These are phyloP conservation scores for Sporobolomyces roseus DNA, from an alignment of 768 basidiomycete genomes.

Conservation along the genomic window DNA sequence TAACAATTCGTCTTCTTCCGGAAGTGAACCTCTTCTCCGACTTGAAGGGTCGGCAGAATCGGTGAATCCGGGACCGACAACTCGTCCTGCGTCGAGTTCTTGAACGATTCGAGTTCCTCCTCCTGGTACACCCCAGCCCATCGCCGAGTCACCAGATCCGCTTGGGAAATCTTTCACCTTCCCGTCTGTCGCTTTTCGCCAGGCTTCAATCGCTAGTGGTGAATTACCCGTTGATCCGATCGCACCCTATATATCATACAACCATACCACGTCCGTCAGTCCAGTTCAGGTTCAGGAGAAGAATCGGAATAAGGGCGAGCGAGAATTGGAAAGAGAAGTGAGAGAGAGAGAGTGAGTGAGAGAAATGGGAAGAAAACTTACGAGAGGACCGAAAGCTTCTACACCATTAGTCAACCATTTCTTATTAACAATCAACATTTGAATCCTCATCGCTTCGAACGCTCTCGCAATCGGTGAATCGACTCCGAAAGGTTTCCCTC, in stretches of 20 bases:
- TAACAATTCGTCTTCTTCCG: not conserved
- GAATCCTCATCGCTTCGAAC: constrained; percentile 22
- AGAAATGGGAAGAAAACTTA: not conserved
- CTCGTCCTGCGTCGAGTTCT: constrained; percentile 36
- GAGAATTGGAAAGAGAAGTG: too few species aligned
- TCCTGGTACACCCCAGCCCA: not conserved
- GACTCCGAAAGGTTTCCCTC: not conserved
- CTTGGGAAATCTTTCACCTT: constrained; percentile 32
- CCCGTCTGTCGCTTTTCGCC: constrained; percentile 36
- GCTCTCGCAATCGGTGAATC: constrained; percentile 6
- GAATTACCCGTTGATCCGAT: constrained; percentile 24
- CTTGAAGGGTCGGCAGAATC: constrained; percentile 21
- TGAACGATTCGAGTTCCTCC: not conserved
- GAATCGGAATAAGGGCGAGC: not conserved
- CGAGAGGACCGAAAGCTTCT: constrained; percentile 29
- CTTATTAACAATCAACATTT: constrained; percentile 33
- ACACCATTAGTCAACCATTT: constrained; percentile 21
- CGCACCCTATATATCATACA: not conserved
- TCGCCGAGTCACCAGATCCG: not conserved
- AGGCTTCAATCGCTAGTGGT: constrained; percentile 45
- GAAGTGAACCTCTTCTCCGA: not conserved
- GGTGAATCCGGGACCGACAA: constrained; percentile 9
- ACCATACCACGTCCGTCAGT: too few species aligned
- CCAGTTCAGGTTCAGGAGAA: not conserved
- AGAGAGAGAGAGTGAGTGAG: not conserved